phyloP scores from a whole-genome alignment of 352 stramenopile species.

The Halophytophthora polymorphica region DNA sequence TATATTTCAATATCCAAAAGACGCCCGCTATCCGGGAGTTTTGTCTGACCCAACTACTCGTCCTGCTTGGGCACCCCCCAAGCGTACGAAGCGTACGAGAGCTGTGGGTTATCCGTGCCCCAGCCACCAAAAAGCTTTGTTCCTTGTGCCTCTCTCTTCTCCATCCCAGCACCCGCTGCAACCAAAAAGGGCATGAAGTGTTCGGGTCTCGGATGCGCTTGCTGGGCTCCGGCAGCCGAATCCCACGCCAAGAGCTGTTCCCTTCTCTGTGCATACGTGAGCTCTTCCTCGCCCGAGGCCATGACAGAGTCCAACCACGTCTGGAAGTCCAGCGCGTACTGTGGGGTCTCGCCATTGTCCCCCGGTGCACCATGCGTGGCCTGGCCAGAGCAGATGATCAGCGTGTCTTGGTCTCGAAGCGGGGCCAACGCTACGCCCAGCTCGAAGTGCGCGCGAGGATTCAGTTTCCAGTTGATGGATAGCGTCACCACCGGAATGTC shows the following conservation, averaged over 20 bases:
- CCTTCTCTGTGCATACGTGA: constrained; percentile 29
- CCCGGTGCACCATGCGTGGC: constrained; percentile 30
- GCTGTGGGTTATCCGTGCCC: constrained; percentile 18
- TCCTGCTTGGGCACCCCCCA: constrained; percentile 18
- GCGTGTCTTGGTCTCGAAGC: constrained; percentile 68
- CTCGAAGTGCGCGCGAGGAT: constrained; percentile 51
- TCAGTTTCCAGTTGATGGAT: constrained; percentile 63
- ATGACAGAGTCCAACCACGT: constrained; percentile 37
- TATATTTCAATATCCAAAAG: not conserved
- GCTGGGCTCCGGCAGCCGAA: constrained; percentile 27
- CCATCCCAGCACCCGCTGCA: constrained; percentile 47
- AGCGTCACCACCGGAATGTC: constrained; percentile 87
- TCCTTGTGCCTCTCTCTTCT: constrained; percentile 23
- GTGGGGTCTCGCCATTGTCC: constrained; percentile 8
- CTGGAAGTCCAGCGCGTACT: constrained; percentile 36
- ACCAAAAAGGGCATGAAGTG: constrained; percentile 63
- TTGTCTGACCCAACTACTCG: not conserved
- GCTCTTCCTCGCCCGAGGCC: constrained; percentile 11
- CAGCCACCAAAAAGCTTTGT: constrained; percentile 39
- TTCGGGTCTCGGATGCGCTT: constrained; percentile 41
- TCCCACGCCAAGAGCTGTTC: constrained; percentile 44
- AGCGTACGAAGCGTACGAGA: constrained; percentile 43
- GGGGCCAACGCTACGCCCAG: constrained; percentile 60
- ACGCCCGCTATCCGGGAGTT: not conserved
- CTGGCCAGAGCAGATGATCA: constrained; percentile 84